Evolutionary conservation across 257 asterid species (phyloP).

Genomic region (Solanum megistacrolobum): DNA sequence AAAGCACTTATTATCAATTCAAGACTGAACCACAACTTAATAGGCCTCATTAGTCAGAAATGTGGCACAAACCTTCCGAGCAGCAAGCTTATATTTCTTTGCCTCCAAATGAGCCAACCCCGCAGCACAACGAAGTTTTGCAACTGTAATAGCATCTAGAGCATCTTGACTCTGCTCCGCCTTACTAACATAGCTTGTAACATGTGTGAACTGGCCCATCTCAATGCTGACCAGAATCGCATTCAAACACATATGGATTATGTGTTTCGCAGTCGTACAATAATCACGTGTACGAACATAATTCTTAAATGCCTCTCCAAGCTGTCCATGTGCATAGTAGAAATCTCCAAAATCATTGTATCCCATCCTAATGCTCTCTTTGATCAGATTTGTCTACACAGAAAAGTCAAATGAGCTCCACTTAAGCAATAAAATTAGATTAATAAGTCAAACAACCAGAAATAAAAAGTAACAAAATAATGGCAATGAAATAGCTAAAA

Average conservation of each 20-base stretch:
- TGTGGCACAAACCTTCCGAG: constrained; percentile 65
- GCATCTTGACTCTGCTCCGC: constrained; percentile 81
- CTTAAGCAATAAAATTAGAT: neutral
- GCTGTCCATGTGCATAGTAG: constrained; percentile 76
- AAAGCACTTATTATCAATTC: neutral
- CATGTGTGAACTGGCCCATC: constrained; percentile 96
- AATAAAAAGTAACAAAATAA: neutral
- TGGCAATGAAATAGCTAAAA: neutral
- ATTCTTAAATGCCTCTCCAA: constrained; percentile 85
- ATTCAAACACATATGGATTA: constrained; percentile 76
- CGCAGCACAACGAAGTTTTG: constrained; percentile 79
- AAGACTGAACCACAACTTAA: neutral
- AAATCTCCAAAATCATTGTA: constrained; percentile 96
- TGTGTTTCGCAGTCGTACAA: constrained; percentile 86
- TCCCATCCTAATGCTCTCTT: constrained; percentile 98
- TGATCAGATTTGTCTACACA: constrained; percentile 86
- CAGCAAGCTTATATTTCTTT: constrained; percentile 86
- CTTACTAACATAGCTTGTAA: constrained; percentile 76
- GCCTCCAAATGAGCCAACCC: constrained; percentile 85
- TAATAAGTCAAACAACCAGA: neutral
- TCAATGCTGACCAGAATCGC: constrained; percentile 92
- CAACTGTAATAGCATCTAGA: constrained; percentile 51
- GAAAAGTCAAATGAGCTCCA: neutral
- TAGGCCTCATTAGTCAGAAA: neutral
- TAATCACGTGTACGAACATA: constrained; percentile 94